These are phyloP conservation scores for Coemansia sp. DNA, from an alignment of 192 early-diverging fungal genomes.

Conservation along the genomic window DNA sequence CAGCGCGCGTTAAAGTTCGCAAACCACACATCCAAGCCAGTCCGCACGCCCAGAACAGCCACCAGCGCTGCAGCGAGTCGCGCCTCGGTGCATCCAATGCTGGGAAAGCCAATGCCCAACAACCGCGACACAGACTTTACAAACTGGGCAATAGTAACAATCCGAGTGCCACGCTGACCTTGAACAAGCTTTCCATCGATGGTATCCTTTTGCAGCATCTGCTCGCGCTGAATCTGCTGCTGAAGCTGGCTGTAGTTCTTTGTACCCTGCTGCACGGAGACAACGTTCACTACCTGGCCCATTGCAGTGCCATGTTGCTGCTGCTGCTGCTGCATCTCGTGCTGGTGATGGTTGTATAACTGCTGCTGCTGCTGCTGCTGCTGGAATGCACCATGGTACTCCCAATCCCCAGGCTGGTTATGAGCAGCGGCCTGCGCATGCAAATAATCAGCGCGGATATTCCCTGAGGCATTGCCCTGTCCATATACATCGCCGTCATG, in stretches of 20 bases:
- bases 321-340: conserved; percentile 23
- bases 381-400: neutral
- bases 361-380: conserved; percentile 14
- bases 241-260: conserved; percentile 38
- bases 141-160: conserved; percentile 53
- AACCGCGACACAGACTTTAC: conserved; percentile 40
- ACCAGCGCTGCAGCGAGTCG: conserved; percentile 36
- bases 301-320: conserved; percentile 9
- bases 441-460: neutral
- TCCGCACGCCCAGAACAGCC: conserved; percentile 43
- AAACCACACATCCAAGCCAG: conserved; percentile 53
- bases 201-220: conserved; percentile 37
- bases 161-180: conserved; percentile 26
- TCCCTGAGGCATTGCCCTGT: neutral
- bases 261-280: conserved; percentile 36
- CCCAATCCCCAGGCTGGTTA: neutral
- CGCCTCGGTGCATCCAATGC: conserved; percentile 39
- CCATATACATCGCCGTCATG: neutral
- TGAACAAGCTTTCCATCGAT: conserved; percentile 26
- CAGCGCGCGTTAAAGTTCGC: conserved; percentile 50
- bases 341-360: conserved; percentile 15
- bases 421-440: neutral
- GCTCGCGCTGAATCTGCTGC: conserved; percentile 47
- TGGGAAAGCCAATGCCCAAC: conserved; percentile 42
- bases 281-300: conserved; percentile 42